phyloP scores from a whole-genome alignment of 208 protist species.

The Zelonia costaricensis region DNA sequence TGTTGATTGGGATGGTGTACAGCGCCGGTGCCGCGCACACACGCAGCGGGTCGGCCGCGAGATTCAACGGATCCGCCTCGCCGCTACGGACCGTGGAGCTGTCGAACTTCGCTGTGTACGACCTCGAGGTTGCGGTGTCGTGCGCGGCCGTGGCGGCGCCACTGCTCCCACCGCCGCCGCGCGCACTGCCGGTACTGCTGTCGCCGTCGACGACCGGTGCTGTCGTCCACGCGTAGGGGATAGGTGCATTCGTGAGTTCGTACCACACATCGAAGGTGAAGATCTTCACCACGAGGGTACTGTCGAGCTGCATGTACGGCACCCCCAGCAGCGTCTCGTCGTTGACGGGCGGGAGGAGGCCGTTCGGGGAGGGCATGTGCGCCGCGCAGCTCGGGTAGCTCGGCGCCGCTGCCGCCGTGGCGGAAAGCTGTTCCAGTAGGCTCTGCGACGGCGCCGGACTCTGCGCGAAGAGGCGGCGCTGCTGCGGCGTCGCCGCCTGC shows the following conservation, averaged over 20 bases:
- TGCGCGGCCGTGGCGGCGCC: not conserved
- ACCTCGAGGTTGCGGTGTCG: too few species aligned
- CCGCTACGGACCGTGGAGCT: not conserved
- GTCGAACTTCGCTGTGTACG: too few species aligned
- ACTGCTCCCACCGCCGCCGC: not conserved
- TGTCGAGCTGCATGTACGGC: conserved; percentile 27
- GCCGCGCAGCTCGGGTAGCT: conserved; percentile 12
- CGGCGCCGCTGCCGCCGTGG: not conserved
- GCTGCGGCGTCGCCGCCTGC: too few species aligned
- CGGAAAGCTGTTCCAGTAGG: too few species aligned
- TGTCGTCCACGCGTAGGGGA: not conserved
- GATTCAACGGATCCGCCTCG: not conserved
- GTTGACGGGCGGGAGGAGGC: not conserved
- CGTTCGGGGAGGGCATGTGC: conserved; percentile 6
- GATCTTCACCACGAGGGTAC: conserved; percentile 43
- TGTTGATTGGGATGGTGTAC: conserved; percentile 41
- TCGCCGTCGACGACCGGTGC: not conserved
- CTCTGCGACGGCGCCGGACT: too few species aligned
- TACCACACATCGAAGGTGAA: conserved; percentile 53
- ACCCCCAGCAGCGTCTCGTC: not conserved
- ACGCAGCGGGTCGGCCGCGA: conserved; percentile 24
- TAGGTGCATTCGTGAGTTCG: conserved; percentile 18
- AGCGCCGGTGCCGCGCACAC: conserved; percentile 40
- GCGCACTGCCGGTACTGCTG: not conserved
- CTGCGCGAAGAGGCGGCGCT: too few species aligned